Evolutionary conservation across 352 stramenopile species (phyloP).

Genomic region (Pythium pyrilobum): DNA sequence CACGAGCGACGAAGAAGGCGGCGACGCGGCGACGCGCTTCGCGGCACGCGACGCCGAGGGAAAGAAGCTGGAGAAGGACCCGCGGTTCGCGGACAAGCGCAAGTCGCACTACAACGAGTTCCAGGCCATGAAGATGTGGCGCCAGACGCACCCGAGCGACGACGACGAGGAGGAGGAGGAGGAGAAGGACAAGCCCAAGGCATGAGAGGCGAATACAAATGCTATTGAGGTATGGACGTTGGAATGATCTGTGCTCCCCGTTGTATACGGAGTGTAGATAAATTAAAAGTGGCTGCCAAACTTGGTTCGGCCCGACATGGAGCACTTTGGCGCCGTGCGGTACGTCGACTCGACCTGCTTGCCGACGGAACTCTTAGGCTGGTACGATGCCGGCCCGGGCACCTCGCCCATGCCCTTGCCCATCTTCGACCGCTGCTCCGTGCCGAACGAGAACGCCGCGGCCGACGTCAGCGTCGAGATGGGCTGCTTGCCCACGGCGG

Average conservation of each 20-base stretch:
- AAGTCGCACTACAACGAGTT: constrained; percentile 86
- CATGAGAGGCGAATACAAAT: not conserved
- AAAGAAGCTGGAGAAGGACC: constrained; percentile 65
- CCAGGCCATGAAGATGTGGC: constrained; percentile 61
- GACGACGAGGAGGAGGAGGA: constrained; percentile 43
- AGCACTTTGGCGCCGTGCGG: constrained; percentile 52
- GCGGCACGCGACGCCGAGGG: constrained; percentile 41
- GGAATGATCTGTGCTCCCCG: too few species aligned
- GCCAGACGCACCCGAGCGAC: constrained; percentile 42
- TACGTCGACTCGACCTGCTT: constrained; percentile 65
- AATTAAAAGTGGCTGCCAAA: constrained; percentile 68
- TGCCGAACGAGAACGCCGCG: constrained; percentile 65
- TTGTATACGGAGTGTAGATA: too few species aligned
- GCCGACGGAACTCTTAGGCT: constrained; percentile 53
- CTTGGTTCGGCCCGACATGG: constrained; percentile 78
- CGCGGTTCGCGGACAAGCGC: constrained; percentile 63
- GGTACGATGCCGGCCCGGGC: constrained; percentile 45
- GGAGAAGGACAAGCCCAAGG: constrained; percentile 23
- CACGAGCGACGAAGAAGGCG: constrained; percentile 39
- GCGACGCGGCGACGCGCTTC: constrained; percentile 17
- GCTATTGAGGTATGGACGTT: too few species aligned
- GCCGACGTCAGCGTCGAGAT: constrained; percentile 54
- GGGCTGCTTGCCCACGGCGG: constrained; percentile 55
- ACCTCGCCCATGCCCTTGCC: constrained; percentile 24
- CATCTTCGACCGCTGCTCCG: constrained; percentile 41